Percentiles rank a stretch among this genome's conserved stretches.
Evolutionary conservation across 139 green algal species (phyloP).

Genomic region (Chlamydomonas schloesseri): DNA sequence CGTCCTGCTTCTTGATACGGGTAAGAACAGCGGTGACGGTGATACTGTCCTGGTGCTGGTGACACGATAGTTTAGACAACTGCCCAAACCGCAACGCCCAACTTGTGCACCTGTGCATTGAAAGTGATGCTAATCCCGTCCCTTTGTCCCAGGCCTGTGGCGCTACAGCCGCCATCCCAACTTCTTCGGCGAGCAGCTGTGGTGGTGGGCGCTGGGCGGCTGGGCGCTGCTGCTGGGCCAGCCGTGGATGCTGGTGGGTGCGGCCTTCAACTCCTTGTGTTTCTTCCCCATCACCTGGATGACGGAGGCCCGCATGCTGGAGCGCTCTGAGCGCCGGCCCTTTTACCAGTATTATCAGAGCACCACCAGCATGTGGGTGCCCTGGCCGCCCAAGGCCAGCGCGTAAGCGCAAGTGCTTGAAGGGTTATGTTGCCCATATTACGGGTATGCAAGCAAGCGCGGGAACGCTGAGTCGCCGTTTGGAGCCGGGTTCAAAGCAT

Average conservation of each 20-base stretch:
- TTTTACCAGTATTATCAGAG: slow-evolving; percentile 53
- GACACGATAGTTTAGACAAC: not conserved
- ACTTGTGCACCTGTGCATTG: too few relatives aligned
- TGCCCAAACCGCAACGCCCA: not conserved
- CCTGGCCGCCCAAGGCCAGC: not conserved
- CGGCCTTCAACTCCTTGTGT: slow-evolving; percentile 70
- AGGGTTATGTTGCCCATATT: too few relatives aligned
- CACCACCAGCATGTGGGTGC: slow-evolving; percentile 55
- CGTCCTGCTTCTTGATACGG: slow-evolving; percentile 40
- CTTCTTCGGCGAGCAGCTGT: slow-evolving; percentile 87
- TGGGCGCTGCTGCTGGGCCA: slow-evolving; percentile 57
- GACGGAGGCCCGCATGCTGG: slow-evolving; percentile 68
- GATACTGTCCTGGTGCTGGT: not conserved
- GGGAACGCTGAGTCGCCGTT: too few relatives aligned
- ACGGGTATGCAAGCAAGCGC: too few relatives aligned
- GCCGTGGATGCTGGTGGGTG: slow-evolving; percentile 61
- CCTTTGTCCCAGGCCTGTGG: slow-evolving; percentile 73
- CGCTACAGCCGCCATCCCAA: slow-evolving; percentile 84
- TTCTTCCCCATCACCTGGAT: slow-evolving; percentile 65
- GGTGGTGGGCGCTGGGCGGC: slow-evolving; percentile 71
- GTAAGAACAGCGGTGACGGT: not conserved
- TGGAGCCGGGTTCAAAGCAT: too few relatives aligned
- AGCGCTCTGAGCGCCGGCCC: slow-evolving; percentile 12
- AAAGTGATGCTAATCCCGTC: too few relatives aligned
- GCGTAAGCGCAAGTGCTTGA: too few relatives aligned